These are phyloP conservation scores for Trichoderma gamsii DNA, from an alignment of 495 filamentous ascomycete species.

Conservation along the genomic window DNA sequence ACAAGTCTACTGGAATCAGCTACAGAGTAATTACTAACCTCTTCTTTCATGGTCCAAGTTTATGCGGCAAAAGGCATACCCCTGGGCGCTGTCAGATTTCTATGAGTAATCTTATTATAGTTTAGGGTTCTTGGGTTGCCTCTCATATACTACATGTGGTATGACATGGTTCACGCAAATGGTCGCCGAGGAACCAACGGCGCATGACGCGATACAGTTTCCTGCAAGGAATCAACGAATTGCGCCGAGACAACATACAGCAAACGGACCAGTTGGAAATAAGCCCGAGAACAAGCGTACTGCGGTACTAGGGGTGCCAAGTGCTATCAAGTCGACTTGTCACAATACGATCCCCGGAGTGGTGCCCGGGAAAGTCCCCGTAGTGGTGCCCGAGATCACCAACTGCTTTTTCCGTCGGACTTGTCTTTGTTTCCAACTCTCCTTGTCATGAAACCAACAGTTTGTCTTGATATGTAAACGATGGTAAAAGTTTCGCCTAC, in stretches of 20 bases:
- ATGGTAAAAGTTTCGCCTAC: background rate
- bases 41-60: background rate
- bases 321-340: background rate
- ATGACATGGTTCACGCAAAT: background rate
- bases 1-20: background rate
- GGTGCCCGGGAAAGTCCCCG: slow-evolving; percentile 4
- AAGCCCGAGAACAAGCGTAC: background rate
- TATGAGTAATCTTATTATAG: background rate
- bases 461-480: background rate
- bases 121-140: background rate
- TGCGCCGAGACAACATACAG: background rate
- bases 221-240: background rate
- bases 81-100: slow-evolving; percentile 6
- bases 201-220: background rate
- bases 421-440: background rate
- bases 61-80: background rate
- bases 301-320: background rate
- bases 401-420: background rate
- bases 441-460: background rate
- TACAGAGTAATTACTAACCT: background rate
- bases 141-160: too few relatives aligned
- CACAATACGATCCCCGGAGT: background rate
- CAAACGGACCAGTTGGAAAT: background rate
- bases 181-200: slow-evolving; percentile 1
- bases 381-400: background rate